These are phyloP conservation scores for Mycena metata DNA, from an alignment of 768 basidiomycete species.

Conservation along the genomic window DNA sequence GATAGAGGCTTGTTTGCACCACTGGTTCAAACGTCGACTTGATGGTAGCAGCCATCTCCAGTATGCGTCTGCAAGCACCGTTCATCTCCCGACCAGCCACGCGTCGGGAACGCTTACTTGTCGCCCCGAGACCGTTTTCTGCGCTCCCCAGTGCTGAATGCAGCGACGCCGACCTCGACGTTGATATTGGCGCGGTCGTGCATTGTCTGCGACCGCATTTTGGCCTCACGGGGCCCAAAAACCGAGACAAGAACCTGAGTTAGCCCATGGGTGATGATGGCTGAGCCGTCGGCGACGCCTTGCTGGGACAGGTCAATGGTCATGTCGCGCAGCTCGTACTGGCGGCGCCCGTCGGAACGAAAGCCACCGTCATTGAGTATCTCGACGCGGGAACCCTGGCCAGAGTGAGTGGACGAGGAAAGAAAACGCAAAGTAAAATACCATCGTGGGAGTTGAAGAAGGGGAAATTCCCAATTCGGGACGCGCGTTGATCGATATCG, in stretches of 20 bases:
- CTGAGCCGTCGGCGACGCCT: constrained; percentile 88
- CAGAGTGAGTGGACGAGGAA: constrained; percentile 21
- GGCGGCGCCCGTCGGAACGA: constrained; percentile 93
- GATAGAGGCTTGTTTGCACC: constrained; percentile 90
- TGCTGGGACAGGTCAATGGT: constrained; percentile 82
- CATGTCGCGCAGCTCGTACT: constrained; percentile 90
- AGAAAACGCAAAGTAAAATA: constrained; percentile 19
- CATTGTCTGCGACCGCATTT: constrained; percentile 80
- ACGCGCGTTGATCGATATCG: not conserved
- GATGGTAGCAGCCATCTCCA: constrained; percentile 89
- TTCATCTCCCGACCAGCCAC: constrained; percentile 22
- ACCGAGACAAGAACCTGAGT: constrained; percentile 91
- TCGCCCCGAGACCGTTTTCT: constrained; percentile 84
- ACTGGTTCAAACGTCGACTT: constrained; percentile 98
- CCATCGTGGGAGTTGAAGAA: constrained; percentile 21
- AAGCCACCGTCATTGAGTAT: constrained; percentile 89
- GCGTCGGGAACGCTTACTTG: constrained; percentile 71
- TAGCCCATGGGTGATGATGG: constrained; percentile 87
- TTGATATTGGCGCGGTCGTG: constrained; percentile 92
- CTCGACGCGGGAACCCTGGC: constrained; percentile 71
- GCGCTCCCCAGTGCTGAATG: constrained; percentile 88
- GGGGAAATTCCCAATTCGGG: not conserved
- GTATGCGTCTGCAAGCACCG: constrained; percentile 71
- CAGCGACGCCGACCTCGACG: constrained; percentile 89
- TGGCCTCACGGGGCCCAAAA: constrained; percentile 93